A percentile compares a stretch with the other conserved stretches of the same genome.
These are phyloP conservation scores for Ramalina peruviana DNA, from an alignment of 495 filamentous ascomycete genomes.

Conservation along the genomic window DNA sequence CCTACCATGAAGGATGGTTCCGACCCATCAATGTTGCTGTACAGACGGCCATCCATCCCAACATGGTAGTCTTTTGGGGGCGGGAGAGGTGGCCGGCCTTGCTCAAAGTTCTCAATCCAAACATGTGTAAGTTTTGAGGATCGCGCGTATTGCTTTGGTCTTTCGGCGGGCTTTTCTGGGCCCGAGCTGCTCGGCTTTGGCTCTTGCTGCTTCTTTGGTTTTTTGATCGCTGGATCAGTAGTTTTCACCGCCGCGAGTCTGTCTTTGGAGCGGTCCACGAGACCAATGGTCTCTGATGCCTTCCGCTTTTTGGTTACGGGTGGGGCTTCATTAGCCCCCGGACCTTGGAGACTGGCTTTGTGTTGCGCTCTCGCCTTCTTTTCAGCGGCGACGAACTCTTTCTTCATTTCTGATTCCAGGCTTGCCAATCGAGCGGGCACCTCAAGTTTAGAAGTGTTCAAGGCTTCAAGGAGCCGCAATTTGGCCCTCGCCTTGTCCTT, in stretches of 20 bases:
- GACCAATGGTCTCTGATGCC: neutral
- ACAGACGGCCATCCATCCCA: neutral
- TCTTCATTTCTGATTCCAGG: conserved; percentile 38
- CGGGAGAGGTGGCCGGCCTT: neutral
- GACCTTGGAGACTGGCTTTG: conserved; percentile 5
- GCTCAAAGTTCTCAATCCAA: neutral
- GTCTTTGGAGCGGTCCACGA: neutral
- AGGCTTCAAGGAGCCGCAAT: conserved; percentile 38
- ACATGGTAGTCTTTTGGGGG: neutral
- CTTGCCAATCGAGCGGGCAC: conserved; percentile 29
- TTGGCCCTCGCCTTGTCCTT: conserved; percentile 41
- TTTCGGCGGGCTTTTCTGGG: neutral
- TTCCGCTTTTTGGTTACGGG: conserved; percentile 12
- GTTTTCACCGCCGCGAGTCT: neutral
- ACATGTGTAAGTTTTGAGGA: neutral
- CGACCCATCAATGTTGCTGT: neutral
- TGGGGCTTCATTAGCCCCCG: neutral
- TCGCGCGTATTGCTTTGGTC: conserved; percentile 2
- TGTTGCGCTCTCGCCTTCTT: conserved; percentile 30
- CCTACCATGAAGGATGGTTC: neutral
- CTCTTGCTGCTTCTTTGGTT: neutral
- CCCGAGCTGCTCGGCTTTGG: neutral
- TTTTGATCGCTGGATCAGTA: neutral
- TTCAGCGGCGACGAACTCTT: conserved; percentile 33
- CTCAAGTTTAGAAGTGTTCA: conserved; percentile 28